Evolutionary conservation across 352 stramenopile species (phyloP), one percentile per base, ranked within the genome.

Genomic region (Phytopythium oedochilum): DNA sequence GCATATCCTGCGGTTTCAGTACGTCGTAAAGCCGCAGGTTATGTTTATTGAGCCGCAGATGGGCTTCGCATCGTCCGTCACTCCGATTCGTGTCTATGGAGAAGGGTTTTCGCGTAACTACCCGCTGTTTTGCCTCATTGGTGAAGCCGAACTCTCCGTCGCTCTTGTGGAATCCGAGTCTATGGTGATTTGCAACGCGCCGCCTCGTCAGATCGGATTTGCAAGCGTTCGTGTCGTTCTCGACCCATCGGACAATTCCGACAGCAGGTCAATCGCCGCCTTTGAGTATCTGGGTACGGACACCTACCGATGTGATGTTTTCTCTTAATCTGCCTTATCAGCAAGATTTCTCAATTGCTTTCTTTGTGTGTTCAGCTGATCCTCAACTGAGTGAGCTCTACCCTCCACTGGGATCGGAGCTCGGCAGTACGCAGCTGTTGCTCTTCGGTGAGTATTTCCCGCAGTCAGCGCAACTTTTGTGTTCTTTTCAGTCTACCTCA

Each of bases 281-380:
- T 70, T 75, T 43, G 60, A 73, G 42, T 74, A 77, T 49, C 61
- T 72, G 5, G 65, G 68, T 74, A 55, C 18, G 61, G 53, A 32
- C 18, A 57, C 29, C 22, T 23, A n/a, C 17, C 53, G 53, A 23
- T 32, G 40, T 23, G 14, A 28, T 32, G 11, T 22, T 28, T 35
- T 47, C 35, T 17, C 28, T 34, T 22, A 45, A 6, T 35, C 14
- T 10, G 60, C 42, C 55, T 52, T 36, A 11, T 20, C 10, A 44
- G 9, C 5, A 18, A 14, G 10, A 2, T 26, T 2, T 8, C 11
- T 26, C n/a, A n/a, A 26, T 18, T 18, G 10, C 25, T n/a, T 31
- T 10, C 11, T 5, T 11, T 47, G 6, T 51, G 20, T 61, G 36
- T 38, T 7, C 29, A 75, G 68, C 20, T 18, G 66, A 76, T 22